Base-by-base conservation (phyloP, 192 early-diverging fungal species). In the Coemansia asiatica region DNA sequence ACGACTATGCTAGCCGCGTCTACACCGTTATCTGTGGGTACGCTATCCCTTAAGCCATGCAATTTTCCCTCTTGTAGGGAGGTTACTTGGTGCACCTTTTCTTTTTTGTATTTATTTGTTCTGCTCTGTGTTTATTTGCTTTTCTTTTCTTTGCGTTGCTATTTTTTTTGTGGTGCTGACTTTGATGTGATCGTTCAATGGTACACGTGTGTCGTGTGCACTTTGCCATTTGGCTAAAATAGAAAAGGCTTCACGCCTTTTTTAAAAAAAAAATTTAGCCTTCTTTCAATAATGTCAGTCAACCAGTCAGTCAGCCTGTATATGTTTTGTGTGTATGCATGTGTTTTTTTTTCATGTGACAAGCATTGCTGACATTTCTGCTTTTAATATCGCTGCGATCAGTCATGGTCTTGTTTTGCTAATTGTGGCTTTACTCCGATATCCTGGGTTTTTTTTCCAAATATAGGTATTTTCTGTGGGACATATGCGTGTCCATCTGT, bases 401-500 rank as follows among this genome's bases (percentile, higher is more conserved):
- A n/a, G n/a, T 26, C 25, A 49, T 49, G n/a, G n/a, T 4, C 27
- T 31, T 33, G 55, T 8, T 38, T 58, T 56, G 55, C 25, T 29
- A 25, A 56, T 8, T 46, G 19, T 27, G 28, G n/a, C 22, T 2
- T 27, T 36, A 10, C 6, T 36, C 35, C n/a, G n/a, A n/a, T n/a
- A n/a, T n/a, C n/a, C n/a, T n/a, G n/a, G n/a, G n/a, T n/a, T n/a
- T n/a, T n/a, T n/a, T n/a, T n/a, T n/a, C n/a, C n/a, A 36, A 36
- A 49, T 67, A 33, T 77, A 91, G 92, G 18, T 96, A 95, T 76
- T 97, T 97, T 82, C 61, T 95, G 49, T 97, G 95, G 95, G 95
- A 97, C 77, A 87, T 88, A 0, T 56, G 88, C 50, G 72, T 89
- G 6, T 89, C 84, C 8, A 60, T 92, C 49, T 74, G 81, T 59